Conservation (phyloP, 352 stramenopile species). For the Globisporangium barbulae region DNA sequence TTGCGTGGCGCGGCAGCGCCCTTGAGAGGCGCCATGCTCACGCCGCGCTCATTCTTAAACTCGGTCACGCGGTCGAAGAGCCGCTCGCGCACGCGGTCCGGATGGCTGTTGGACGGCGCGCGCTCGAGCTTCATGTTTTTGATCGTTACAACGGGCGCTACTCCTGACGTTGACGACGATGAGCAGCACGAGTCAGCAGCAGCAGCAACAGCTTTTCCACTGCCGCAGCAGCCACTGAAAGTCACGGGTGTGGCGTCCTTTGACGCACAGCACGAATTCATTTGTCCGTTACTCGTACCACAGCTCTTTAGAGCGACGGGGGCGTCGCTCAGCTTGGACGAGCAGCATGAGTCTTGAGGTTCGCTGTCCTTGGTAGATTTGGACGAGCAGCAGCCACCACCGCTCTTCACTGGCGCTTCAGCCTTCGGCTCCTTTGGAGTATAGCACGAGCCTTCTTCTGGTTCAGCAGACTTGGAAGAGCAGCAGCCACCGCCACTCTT, state of each 20-base stretch:
- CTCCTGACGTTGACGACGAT: not conserved
- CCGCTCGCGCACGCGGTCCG: conserved; percentile 18
- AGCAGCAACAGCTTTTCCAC: not conserved
- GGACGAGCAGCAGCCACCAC: not conserved
- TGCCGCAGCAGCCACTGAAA: conserved; percentile 1
- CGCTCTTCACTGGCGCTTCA: not conserved
- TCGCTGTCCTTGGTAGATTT: not conserved
- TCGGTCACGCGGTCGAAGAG: conserved; percentile 39
- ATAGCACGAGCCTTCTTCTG: conserved; percentile 6
- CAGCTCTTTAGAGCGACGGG: not conserved
- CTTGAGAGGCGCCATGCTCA: conserved; percentile 13
- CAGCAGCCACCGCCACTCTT: not conserved
- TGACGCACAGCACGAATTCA: conserved; percentile 9
- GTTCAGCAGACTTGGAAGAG: not conserved
- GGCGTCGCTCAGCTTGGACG: not conserved
- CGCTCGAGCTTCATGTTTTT: conserved; percentile 4
- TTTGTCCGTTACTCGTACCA: not conserved
- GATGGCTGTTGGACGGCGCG: conserved; percentile 11
- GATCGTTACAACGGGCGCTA: not conserved
- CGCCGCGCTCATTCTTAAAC: conserved; percentile 29
- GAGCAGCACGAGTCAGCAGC: conserved; percentile 12
- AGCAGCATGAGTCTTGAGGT: conserved; percentile 1
- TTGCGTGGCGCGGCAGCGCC: not conserved
- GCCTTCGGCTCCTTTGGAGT: not conserved
- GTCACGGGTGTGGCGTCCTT: not conserved